Base-by-base conservation (phyloP, 202 grass and related monocot genomes). In the Panicum virgatum region DNA sequence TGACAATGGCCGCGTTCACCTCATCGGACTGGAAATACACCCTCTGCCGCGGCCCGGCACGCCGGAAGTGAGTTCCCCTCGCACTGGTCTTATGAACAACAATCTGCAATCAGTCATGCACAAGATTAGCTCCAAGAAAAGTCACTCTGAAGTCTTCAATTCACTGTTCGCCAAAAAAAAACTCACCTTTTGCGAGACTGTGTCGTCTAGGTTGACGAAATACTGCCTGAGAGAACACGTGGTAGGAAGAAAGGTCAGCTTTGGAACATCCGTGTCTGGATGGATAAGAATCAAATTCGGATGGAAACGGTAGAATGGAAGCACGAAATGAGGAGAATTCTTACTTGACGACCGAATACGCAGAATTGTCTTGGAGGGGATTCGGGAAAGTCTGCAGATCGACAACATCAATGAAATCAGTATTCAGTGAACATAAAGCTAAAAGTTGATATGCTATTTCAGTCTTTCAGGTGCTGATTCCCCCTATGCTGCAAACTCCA, bases 341-440 rank as follows among this genome's bases (percentile, higher is more conserved):
- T 81, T 96, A 99, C 96, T 99, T 99, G 75, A 99, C 96, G 50
- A 99, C 96, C 40, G 96, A 96, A 88, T 99, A 99, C 3, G 96
- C 87, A 4, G 92, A 87, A 64, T 99, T 96, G 78, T 96, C 91
- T 86, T 99, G 96, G 30, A 99, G 93, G 6, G 96, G 96, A 86
- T 99, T 99, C 10, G 96, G 90, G 85, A 92, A 93, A 11, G 83
- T 90, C 96, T 98, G 92, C 67, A 85, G 65, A 90, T 75, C 46
- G 61, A 85, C 30, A 79, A 54, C 61, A 72, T 19, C 27, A 27
- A 67, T 51, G 19, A 65, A 44, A 25, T 45, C 30, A 81, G 32
- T 30, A 25, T 80, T 81, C 12, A 62, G 12, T 3, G 34, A 73
- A 19, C 50, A 5, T 8, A 69, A 64, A 29, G 56, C 14, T 12